Evolutionary conservation across 176 grass and related monocot species (phyloP), one percentile per base, ranked within the genome.

Genomic region (Oryza meyeriana): DNA sequence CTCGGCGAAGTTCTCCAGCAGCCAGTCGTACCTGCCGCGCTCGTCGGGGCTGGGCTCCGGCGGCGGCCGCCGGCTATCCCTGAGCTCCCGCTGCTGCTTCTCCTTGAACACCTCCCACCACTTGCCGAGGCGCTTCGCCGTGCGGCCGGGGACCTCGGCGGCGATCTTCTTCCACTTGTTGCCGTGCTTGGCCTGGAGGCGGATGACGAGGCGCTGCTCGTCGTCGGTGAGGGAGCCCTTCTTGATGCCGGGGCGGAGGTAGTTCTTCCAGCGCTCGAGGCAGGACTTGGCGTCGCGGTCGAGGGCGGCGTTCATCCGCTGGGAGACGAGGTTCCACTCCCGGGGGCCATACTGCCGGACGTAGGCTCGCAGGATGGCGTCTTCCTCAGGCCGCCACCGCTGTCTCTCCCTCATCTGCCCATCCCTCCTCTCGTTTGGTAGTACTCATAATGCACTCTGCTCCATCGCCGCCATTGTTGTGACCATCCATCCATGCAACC

Each of bases 101-200:
- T 99, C 97, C 83, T 93, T 91, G 89, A 96, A 99, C 41, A 99
- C 97, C 72, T 99, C 97, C 97, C 97, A 99, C 97, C 97, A 99
- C 97, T 99, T 99, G 26, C 97, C 93, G 0, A 99, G 91, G 8
- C 97, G 66, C 83, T 99, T 99, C 0, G 93, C 97, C 0, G 93
- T 99, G 20, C 97, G 85, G 0, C 97, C 93, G 0, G 97, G 97
- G 20, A 99, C 89, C 80, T 99, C 97, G 29, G 97, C 93, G 20
- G 97, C 93, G 32, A 99, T 99, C 74, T 91, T 91, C 91, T 96
- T 99, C 97, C 93, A 99, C 97, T 99, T 99, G 80, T 99, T 99
- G 45, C 97, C 97, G 93, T 99, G 97, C 87, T 99, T 99, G 4
- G 88, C 93, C 85, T 98, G 97, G 2, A 99, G 89, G 0, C 80